phyloP scores from a whole-genome alignment of 2,329 filamentous ascomycete species.

The Orbilia quercus region DNA sequence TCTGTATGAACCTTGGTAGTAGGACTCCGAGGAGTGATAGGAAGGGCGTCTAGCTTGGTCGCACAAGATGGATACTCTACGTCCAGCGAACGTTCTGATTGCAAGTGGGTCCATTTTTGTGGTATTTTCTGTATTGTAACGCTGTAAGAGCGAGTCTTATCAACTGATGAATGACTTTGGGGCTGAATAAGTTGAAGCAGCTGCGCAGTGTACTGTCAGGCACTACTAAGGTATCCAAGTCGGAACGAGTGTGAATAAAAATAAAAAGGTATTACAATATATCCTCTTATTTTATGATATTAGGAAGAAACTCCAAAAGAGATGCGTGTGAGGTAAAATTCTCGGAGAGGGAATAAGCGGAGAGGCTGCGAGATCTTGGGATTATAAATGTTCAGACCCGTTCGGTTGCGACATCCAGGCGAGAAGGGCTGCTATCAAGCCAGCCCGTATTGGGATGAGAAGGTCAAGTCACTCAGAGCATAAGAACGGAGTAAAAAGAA shows the following conservation, averaged over 20 bases:
- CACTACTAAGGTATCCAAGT: neutral
- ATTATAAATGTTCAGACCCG: conserved; percentile 51
- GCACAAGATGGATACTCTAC: conserved; percentile 60
- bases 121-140: neutral
- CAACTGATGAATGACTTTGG: neutral
- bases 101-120: conserved; percentile 59
- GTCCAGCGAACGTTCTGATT: conserved; percentile 59
- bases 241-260: conserved; percentile 39
- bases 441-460: conserved; percentile 52
- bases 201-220: neutral
- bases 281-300: conserved; percentile 6
- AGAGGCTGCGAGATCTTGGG: conserved; percentile 50
- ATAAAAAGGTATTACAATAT: neutral
- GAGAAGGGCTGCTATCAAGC: conserved; percentile 51
- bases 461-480: conserved; percentile 31
- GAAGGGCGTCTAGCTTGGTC: conserved; percentile 35
- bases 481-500: conserved; percentile 23
- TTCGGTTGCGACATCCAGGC: conserved; percentile 57
- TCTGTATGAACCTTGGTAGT: conserved; percentile 57
- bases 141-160: neutral
- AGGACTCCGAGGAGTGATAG: conserved; percentile 51
- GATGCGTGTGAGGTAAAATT: conserved; percentile 27
- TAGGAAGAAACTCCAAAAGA: conserved; percentile 17
- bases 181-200: neutral
- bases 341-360: conserved; percentile 8